Percentiles rank a stretch among this genome's conserved stretches.
These are phyloP conservation scores for Teratosphaeria zuluensis DNA, from an alignment of 2,329 filamentous ascomycete genomes.

Conservation along the genomic window DNA sequence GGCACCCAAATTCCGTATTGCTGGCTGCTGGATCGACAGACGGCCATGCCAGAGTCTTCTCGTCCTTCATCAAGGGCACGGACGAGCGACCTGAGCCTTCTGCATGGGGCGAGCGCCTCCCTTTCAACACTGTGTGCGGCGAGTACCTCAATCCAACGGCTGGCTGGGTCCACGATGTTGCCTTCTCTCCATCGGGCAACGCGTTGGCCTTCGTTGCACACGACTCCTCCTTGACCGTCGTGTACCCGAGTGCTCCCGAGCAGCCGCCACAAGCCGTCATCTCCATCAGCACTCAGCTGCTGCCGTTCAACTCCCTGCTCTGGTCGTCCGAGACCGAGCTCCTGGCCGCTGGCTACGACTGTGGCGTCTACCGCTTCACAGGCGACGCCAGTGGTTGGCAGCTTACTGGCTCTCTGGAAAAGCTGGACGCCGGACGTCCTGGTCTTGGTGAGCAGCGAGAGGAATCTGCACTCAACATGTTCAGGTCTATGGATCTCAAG, in stretches of 20 bases:
- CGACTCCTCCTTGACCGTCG: constrained; percentile 92
- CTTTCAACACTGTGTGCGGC: constrained; percentile 97
- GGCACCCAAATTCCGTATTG: constrained; percentile 96
- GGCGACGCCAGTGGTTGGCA: constrained; percentile 74
- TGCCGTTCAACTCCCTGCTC: constrained; percentile 86
- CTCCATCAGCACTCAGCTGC: constrained; percentile 76
- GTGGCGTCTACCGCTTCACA: constrained; percentile 80
- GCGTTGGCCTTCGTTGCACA: constrained; percentile 91
- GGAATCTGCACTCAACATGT: constrained; percentile 95
- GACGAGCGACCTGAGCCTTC: constrained; percentile 77
- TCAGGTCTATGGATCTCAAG: constrained; percentile 96
- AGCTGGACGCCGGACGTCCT: constrained; percentile 35
- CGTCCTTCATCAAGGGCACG: constrained; percentile 90
- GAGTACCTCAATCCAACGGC: constrained; percentile 94
- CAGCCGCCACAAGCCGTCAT: constrained; percentile 85
- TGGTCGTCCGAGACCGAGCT: constrained; percentile 92
- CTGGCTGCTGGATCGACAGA: constrained; percentile 94
- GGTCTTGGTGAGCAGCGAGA: constrained; percentile 52
- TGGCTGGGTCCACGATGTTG: constrained; percentile 89
- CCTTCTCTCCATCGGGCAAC: constrained; percentile 85
- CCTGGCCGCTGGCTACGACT: constrained; percentile 83
- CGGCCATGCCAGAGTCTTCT: constrained; percentile 90
- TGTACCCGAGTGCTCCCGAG: constrained; percentile 85
- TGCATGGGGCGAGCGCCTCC: constrained; percentile 88
- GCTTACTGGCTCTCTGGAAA: constrained; percentile 68